Evolutionary conservation across 768 basidiomycete genomes (phyloP), one percentile per base, ranked within the genome.

Genomic region (Infundibulicybe gibba): DNA sequence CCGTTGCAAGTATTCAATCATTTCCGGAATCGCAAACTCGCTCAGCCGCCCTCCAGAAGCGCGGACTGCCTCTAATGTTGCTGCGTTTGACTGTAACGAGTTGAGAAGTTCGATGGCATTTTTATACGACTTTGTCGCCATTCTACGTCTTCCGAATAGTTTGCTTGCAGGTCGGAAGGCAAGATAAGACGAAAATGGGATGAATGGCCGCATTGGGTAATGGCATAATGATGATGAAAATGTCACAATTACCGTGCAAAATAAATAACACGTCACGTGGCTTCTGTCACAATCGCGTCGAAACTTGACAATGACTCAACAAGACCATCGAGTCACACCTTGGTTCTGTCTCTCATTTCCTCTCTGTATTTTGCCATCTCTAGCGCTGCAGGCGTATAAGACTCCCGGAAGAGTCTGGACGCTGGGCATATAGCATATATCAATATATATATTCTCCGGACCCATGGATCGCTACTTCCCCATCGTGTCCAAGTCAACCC

Each of bases 11-110:
- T 95, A 98, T 59, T 95, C 93, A 40, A 90, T 63, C 85, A 91
- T 95, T 68, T 97, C 90, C 11, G 83, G 80, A 38, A 97, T 87
- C 16, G 87, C 87, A 57, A 80, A 78, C 47, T 77, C 68, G 55
- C 68, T 76, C 41, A 73, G 66, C 21, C 72, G 73, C 4, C 80
- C 81, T 2, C 90, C 88, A 6, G 84, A 79, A 32, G 86, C 84
- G 33, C 89, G 83, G 32, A 85, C 76, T 15, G 88, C 89, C 21
- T 94, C 92, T 17, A 99, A 73, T 16, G 84, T 80, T n/a, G 93
- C 90, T 14, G 93, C 93, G 74, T 98, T 99, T 21, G 87, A 88
- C 63, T 99, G 94, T 2, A 92, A 72, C 32, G 85, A 73, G 63
- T 94, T 93, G 41, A 93, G 73, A 49, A 73, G 69, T 38, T 81